A percentile compares a stretch with the other conserved stretches of the same genome.
phyloP scores from a whole-genome alignment of 2,329 filamentous ascomycete species.

The Fusarium sublunatum region DNA sequence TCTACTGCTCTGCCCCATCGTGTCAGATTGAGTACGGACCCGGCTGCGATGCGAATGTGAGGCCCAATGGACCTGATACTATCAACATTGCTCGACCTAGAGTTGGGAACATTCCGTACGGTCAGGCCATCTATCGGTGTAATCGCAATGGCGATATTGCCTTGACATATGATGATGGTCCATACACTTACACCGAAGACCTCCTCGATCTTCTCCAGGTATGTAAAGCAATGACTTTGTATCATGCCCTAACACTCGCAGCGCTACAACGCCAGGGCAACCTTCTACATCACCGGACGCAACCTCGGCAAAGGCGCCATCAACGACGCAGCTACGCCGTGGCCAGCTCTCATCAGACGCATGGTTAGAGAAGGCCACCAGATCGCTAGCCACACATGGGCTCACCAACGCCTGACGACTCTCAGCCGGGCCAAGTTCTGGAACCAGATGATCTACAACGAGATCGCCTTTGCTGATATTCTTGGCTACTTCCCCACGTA shows the following conservation, averaged over 20 bases:
- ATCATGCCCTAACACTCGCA: constrained; percentile 17
- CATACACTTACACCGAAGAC: constrained; percentile 55
- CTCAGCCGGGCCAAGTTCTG: constrained; percentile 50
- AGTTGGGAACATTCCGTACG: constrained; percentile 66
- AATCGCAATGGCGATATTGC: constrained; percentile 53
- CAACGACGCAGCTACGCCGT: constrained; percentile 52
- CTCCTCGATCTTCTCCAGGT: constrained; percentile 55
- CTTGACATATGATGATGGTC: constrained; percentile 61
- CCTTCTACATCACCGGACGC: constrained; percentile 53
- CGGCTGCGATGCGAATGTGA: constrained; percentile 70
- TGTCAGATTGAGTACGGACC: constrained; percentile 72
- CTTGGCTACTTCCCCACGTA: constrained; percentile 57
- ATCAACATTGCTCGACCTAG: constrained; percentile 62
- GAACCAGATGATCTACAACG: constrained; percentile 57
- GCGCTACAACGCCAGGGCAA: constrained; percentile 53
- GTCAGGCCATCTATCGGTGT: constrained; percentile 61
- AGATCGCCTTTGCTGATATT: constrained; percentile 56
- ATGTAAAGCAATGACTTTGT: background rate
- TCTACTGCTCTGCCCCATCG: constrained; percentile 70
- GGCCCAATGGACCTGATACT: constrained; percentile 63
- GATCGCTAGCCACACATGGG: constrained; percentile 65
- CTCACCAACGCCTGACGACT: constrained; percentile 57
- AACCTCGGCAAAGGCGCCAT: constrained; percentile 57
- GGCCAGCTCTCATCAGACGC: constrained; percentile 53
- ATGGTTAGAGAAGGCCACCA: constrained; percentile 68